phyloP scores from a whole-genome alignment of 75 land plant species.

The Pinus taeda region DNA sequence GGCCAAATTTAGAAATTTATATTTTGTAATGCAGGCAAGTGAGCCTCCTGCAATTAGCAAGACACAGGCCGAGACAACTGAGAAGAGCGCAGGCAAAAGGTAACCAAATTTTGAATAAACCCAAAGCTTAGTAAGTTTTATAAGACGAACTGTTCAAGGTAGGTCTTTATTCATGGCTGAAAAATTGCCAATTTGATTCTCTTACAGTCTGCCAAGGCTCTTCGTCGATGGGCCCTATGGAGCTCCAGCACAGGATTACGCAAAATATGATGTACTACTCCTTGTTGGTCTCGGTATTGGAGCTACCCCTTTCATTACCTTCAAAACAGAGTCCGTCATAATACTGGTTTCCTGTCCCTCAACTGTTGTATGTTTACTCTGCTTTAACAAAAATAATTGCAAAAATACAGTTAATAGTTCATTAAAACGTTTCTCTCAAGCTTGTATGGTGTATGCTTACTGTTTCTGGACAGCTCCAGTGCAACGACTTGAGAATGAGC shows the following conservation, averaged over 20 bases:
- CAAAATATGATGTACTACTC: slow-evolving; percentile 70
- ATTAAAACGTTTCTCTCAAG: no score
- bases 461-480: no score
- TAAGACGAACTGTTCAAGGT: no score
- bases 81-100: neutral
- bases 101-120: neutral
- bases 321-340: no score
- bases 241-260: slow-evolving; percentile 77
- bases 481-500: no score
- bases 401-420: no score
- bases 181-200: neutral
- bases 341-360: no score
- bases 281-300: slow-evolving; percentile 89
- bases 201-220: slow-evolving; percentile 52
- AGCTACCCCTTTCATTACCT: slow-evolving; percentile 66
- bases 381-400: no score
- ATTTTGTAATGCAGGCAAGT: neutral
- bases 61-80: neutral
- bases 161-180: no score
- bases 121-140: neutral
- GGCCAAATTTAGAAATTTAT: no score
- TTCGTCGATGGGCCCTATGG: slow-evolving; percentile 88
- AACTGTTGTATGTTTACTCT: no score
- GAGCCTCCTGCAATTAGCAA: neutral
- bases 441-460: no score